Percentiles rank a stretch among this genome's conserved stretches.
phyloP scores from a whole-genome alignment of 768 basidiomycete genomes.

The Gelatoporia subvermispora region DNA sequence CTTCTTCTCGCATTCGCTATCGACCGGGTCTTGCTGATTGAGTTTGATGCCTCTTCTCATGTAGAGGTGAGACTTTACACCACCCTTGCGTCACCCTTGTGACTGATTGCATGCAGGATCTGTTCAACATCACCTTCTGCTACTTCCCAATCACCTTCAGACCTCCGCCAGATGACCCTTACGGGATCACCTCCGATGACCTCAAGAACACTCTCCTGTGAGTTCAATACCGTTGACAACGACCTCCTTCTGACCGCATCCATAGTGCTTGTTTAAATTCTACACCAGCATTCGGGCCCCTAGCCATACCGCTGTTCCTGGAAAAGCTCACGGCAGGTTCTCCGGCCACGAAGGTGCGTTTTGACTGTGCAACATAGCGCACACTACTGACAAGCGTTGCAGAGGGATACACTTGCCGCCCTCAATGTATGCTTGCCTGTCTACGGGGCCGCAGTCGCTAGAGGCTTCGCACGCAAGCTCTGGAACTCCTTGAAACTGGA shows the following conservation, averaged over 20 bases:
- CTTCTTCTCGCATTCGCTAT: conserved; percentile 87
- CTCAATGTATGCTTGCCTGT: conserved; percentile 76
- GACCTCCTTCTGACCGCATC: not conserved
- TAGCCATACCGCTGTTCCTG: conserved; percentile 83
- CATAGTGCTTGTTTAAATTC: conserved; percentile 67
- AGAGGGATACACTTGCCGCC: conserved; percentile 85
- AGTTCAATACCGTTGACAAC: conserved; percentile 3
- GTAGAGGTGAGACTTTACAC: conserved; percentile 59
- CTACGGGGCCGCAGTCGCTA: conserved; percentile 65
- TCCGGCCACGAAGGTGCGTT: conserved; percentile 71
- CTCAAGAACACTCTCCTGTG: conserved; percentile 70
- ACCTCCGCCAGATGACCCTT: conserved; percentile 90
- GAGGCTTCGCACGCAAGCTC: conserved; percentile 65
- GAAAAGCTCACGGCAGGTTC: conserved; percentile 88
- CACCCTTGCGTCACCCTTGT: not conserved
- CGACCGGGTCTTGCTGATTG: conserved; percentile 76
- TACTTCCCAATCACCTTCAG: conserved; percentile 98
- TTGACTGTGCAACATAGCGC: too few relatives aligned
- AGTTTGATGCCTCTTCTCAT: conserved; percentile 73
- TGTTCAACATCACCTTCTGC: conserved; percentile 95
- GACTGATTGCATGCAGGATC: conserved; percentile 42
- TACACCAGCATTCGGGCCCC: conserved; percentile 74
- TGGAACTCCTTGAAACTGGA: conserved; percentile 92
- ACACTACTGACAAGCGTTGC: conserved; percentile 8
- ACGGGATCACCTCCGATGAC: conserved; percentile 86